phyloP scores from a whole-genome alignment of 257 asterid species.

The Cynanchum wilfordii region DNA sequence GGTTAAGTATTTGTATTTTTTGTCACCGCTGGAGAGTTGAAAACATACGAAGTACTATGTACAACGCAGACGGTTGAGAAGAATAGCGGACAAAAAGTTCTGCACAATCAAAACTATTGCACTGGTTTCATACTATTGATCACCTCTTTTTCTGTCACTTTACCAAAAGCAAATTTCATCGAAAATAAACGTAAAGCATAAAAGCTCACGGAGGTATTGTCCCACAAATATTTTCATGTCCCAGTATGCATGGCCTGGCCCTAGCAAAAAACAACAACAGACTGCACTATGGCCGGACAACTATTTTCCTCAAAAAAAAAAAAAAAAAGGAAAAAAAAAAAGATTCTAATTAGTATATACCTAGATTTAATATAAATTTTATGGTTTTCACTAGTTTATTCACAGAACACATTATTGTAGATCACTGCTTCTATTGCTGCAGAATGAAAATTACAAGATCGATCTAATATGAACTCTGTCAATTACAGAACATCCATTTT shows the following conservation, averaged over 20 bases:
- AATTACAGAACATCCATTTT: too few species aligned
- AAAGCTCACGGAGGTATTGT: not conserved
- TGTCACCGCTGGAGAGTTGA: not conserved
- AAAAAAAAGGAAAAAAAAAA: not conserved
- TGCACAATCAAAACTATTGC: not conserved
- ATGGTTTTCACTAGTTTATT: too few species aligned
- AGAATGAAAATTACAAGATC: too few species aligned
- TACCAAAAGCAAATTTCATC: not conserved
- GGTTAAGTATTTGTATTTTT: not conserved
- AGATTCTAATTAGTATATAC: too few species aligned
- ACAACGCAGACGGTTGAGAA: not conserved
- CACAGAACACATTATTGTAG: too few species aligned
- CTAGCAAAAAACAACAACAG: not conserved
- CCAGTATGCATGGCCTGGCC: not conserved
- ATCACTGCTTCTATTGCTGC: too few species aligned
- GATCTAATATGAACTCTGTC: too few species aligned
- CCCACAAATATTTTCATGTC: not conserved
- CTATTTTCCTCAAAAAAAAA: conserved; percentile 3
- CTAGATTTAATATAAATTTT: too few species aligned
- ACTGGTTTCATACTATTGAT: not conserved
- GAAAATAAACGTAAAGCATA: not conserved
- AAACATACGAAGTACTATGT: not conserved
- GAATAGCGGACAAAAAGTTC: not conserved
- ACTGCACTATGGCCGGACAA: not conserved
- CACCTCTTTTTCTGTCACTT: not conserved